Percentiles rank a stretch among this genome's conserved stretches.
These are phyloP conservation scores for Batkoa obscura DNA, from an alignment of 371 early-diverging fungal genomes.

Conservation along the genomic window DNA sequence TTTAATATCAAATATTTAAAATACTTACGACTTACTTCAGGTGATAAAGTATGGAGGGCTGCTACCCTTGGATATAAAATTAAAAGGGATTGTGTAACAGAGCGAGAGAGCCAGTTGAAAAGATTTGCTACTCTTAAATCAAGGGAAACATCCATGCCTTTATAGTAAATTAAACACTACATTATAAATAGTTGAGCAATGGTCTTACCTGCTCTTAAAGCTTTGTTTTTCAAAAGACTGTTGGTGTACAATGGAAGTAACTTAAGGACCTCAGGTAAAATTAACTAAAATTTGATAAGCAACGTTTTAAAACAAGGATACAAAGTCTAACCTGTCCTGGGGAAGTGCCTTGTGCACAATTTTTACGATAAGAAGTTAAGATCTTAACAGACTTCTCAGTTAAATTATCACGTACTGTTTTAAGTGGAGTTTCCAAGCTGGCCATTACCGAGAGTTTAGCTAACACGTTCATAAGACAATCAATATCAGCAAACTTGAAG, in stretches of 20 bases:
- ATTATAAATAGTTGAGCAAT: conserved; percentile 23
- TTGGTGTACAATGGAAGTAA: conserved; percentile 80
- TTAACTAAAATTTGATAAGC: conserved; percentile 23
- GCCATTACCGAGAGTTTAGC: conserved; percentile 54
- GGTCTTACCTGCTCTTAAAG: conserved; percentile 41
- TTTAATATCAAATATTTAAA: not conserved
- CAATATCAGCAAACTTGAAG: conserved; percentile 81
- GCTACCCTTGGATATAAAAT: conserved; percentile 75
- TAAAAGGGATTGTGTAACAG: conserved; percentile 39
- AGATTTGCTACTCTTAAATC: conserved; percentile 64
- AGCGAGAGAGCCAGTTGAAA: conserved; percentile 47
- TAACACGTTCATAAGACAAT: conserved; percentile 69
- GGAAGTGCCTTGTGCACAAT: conserved; percentile 74
- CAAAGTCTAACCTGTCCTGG: conserved; percentile 71
- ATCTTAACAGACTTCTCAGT: conserved; percentile 75
- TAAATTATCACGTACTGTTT: conserved; percentile 61
- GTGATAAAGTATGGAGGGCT: conserved; percentile 35
- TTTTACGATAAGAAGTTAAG: conserved; percentile 75
- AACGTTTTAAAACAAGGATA: conserved; percentile 29
- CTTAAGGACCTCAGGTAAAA: conserved; percentile 91
- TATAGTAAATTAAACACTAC: conserved; percentile 7
- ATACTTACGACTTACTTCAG: conserved; percentile 46
- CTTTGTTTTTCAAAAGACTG: conserved; percentile 55
- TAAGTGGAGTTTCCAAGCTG: conserved; percentile 35
- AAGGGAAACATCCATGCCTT: conserved; percentile 29